phyloP scores from a whole-genome alignment of 2,329 filamentous ascomycete genomes.

The Polychaeton citri region DNA sequence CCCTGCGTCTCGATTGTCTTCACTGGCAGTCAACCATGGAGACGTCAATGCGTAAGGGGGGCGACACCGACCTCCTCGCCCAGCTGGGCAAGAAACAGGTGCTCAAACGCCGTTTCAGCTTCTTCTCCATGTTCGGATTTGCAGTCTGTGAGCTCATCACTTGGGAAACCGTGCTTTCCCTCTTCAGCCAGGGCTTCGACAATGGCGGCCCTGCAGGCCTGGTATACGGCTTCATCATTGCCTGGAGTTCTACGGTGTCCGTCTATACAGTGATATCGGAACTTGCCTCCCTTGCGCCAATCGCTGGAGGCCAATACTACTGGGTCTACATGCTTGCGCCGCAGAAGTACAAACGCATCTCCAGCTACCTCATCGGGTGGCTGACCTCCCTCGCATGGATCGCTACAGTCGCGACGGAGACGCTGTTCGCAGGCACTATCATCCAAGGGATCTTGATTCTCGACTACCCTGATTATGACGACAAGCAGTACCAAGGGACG shows the following conservation, averaged over 20 bases:
- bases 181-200: conserved; percentile 29
- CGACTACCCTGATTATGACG: conserved; percentile 23
- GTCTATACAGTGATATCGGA: conserved; percentile 35
- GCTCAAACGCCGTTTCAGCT: conserved; percentile 30
- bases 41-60: conserved; percentile 4
- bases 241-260: conserved; percentile 36
- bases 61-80: conserved; percentile 26
- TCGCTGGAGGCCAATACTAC: conserved; percentile 33
- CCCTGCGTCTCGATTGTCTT: no score
- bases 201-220: conserved; percentile 37
- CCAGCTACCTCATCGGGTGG: conserved; percentile 32
- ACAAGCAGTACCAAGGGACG: conserved; percentile 26
- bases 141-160: conserved; percentile 33
- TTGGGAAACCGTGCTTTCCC: conserved; percentile 32
- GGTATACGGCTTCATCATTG: conserved; percentile 39
- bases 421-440: conserved; percentile 28
- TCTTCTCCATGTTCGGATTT: conserved; percentile 31
- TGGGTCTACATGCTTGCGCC: conserved; percentile 34
- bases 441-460: conserved; percentile 28
- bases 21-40: no score
- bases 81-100: conserved; percentile 34
- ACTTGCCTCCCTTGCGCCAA: conserved; percentile 34
- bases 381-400: conserved; percentile 31
- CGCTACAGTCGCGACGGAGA: conserved; percentile 29
- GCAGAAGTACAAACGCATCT: conserved; percentile 25